Percentiles rank a stretch among this genome's conserved stretches.
Evolutionary conservation across 768 basidiomycete genomes (phyloP).

Genomic region (Myochromella boudieri): DNA sequence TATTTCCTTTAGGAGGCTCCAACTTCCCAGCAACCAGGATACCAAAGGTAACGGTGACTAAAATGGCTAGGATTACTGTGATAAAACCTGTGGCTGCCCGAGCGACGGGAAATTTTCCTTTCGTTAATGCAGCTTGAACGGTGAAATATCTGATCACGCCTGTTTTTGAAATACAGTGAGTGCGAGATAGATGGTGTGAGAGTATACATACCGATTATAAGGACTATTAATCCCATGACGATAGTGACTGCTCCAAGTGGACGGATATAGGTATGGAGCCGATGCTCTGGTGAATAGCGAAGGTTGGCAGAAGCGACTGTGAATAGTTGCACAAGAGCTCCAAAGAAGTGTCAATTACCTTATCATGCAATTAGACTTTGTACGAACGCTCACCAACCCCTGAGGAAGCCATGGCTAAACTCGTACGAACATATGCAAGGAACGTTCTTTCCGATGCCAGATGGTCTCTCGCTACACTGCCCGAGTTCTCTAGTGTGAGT

Average conservation of each 20-base stretch:
- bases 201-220: constrained; percentile 17
- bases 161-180: constrained; percentile 1
- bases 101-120: constrained; percentile 22
- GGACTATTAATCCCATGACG: constrained; percentile 18
- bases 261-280: constrained; percentile 21
- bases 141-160: constrained; percentile 22
- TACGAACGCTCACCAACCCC: constrained; percentile 36
- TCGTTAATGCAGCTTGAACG: constrained; percentile 21
- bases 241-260: constrained; percentile 23
- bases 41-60: constrained; percentile 20
- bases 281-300: constrained; percentile 10
- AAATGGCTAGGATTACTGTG: constrained; percentile 12
- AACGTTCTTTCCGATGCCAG: constrained; percentile 54
- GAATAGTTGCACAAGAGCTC: constrained; percentile 23
- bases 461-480: constrained; percentile 54
- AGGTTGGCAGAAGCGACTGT: constrained; percentile 18
- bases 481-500: constrained; percentile 42
- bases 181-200: neutral
- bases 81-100: constrained; percentile 16
- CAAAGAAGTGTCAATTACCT: neutral
- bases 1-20: constrained; percentile 6
- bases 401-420: constrained; percentile 48
- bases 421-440: constrained; percentile 53
- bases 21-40: constrained; percentile 19
- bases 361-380: neutral